Evolutionary conservation across 2,329 filamentous ascomycete species (phyloP).

Genomic region (Paecilomyces dactylethromorphus): DNA sequence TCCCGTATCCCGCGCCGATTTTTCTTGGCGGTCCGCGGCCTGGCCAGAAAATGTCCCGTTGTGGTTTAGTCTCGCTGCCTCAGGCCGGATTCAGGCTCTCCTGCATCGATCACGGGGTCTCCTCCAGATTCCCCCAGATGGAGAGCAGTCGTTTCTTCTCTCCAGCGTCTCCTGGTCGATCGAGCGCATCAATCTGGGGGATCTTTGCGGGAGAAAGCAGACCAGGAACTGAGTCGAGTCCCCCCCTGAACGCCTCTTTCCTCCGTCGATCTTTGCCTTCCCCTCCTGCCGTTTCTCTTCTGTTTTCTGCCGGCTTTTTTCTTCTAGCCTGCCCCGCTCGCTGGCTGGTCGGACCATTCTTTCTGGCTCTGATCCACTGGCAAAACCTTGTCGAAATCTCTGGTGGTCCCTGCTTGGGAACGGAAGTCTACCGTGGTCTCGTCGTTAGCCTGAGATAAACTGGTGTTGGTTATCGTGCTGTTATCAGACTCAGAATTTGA

Average conservation of each 20-base stretch:
- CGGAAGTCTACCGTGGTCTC: not conserved
- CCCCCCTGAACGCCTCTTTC: not conserved
- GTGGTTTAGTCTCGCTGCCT: not conserved
- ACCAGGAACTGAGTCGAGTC: not conserved
- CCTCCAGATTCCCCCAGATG: not conserved
- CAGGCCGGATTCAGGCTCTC: not conserved
- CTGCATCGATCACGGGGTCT: not conserved
- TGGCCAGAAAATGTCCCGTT: not conserved
- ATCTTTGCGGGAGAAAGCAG: not conserved
- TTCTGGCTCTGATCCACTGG: not conserved
- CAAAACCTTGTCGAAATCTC: not conserved
- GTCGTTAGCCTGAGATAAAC: not conserved
- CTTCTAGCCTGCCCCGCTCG: not conserved
- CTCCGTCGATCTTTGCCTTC: not conserved
- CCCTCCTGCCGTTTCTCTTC: not conserved
- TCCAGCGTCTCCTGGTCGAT: not conserved
- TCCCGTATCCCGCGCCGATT: not conserved
- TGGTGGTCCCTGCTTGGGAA: not conserved
- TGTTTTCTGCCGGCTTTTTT: slow-evolving; percentile 1
- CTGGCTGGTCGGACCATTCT: not conserved
- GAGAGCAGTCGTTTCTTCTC: not conserved
- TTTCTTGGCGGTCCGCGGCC: not conserved
- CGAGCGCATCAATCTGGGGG: not conserved
- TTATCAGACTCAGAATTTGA: not conserved
- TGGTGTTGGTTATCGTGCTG: not conserved